Base-by-base conservation (phyloP, 1,284 basidiomycete genomes). In the Meira miltonrushii region DNA sequence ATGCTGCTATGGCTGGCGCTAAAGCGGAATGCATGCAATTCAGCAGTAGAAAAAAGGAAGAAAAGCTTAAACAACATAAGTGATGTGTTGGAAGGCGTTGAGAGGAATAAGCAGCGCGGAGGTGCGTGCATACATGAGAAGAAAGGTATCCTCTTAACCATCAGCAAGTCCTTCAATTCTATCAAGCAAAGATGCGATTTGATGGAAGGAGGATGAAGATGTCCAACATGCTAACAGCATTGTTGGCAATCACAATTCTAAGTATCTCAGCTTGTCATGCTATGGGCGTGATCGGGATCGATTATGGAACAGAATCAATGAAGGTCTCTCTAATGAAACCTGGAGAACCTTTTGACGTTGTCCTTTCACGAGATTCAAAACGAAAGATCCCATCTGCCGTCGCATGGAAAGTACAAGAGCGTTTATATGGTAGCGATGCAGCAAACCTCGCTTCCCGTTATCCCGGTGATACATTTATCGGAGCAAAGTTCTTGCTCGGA, bases 281-380 rank as follows among this genome's bases (percentile, higher is more conserved):
- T 11, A 63, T 78, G 61, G 75, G 75, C 41, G 75, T 78, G 13
- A 71, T 78, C 19, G 71, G 68, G 15, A 74, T 78, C 58, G 75
- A 78, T 66, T 77, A 75, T 58, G 75, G 75, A 28, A 77, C 75
- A 4, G 73, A 75, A 46, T 77, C 69, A 69, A 76, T 71, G 61
- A 98, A 97, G 80, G 89, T 92, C 28, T 93, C 92, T 9, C 82
- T 98, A 62, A 89, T 98, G 84, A 94, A 94, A 76, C 94, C 94
- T 0, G 94, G 93, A 43, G 82, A 90, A 54, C 92, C 94, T 1
- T 95, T 98, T 73, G 94, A 99, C 80, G 90, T 99, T 37, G 83
- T 99, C 39, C 82, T 98, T 53, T 93, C 95, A 81, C 89, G 90
- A 77, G 94, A 97, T 79, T 94, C 91, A 43, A 97, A 96, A 81